phyloP scores from a whole-genome alignment of 352 stramenopile genomes.

The Globisporangium okanoganense region DNA sequence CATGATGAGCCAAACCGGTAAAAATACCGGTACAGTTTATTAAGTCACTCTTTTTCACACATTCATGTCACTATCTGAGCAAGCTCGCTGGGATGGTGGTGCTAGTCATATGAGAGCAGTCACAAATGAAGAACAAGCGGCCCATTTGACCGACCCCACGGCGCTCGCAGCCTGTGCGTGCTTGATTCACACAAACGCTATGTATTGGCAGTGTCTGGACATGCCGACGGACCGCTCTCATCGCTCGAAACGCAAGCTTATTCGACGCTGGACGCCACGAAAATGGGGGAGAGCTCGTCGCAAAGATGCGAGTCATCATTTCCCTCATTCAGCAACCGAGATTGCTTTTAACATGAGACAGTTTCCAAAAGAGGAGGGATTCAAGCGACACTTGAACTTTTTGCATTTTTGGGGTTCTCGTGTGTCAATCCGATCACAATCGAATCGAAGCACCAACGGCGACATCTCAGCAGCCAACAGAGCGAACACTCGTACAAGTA shows the following conservation, averaged over 20 bases:
- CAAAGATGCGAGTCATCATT: slow-evolving; percentile 6
- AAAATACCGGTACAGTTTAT: too few species aligned
- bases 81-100: too few species aligned
- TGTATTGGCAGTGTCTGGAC: background rate
- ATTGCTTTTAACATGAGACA: background rate
- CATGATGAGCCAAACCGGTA: too few species aligned
- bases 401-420: background rate
- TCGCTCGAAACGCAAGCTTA: slow-evolving; percentile 4
- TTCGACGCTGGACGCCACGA: background rate
- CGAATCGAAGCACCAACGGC: slow-evolving; percentile 11
- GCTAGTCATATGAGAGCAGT: too few species aligned
- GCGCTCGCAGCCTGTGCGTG: too few species aligned
- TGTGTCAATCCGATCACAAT: slow-evolving; percentile 3
- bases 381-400: slow-evolving; percentile 5
- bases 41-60: too few species aligned
- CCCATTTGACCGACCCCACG: too few species aligned
- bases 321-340: background rate
- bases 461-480: slow-evolving; percentile 1
- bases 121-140: too few species aligned
- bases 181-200: background rate
- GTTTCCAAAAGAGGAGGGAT: slow-evolving; percentile 1
- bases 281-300: background rate
- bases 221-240: background rate
- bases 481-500: background rate
- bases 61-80: too few species aligned